Evolutionary conservation across 2,329 filamentous ascomycete species (phyloP).

Genomic region (Volutella citrinella): DNA sequence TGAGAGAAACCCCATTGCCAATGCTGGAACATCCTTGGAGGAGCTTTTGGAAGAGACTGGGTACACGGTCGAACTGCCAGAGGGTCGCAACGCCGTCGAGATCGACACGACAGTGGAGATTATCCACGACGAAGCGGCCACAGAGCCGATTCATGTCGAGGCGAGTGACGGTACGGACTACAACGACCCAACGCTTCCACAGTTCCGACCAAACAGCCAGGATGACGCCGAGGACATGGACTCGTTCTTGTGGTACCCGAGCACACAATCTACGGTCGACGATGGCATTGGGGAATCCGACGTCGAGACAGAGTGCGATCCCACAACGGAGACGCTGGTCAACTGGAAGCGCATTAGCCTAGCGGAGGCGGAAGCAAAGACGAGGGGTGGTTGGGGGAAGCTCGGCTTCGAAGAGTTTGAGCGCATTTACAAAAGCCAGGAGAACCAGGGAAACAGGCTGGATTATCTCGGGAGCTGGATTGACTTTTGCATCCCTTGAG

Average conservation of each 20-base stretch:
- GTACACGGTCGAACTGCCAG: constrained; percentile 38
- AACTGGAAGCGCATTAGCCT: constrained; percentile 57
- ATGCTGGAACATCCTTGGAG: constrained; percentile 25
- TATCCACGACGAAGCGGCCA: constrained; percentile 18
- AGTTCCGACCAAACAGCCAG: constrained; percentile 60
- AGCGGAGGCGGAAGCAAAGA: constrained; percentile 65
- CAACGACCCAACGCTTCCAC: constrained; percentile 63
- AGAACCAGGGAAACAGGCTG: constrained; percentile 60
- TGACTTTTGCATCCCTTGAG: constrained; percentile 72
- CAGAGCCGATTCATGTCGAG: constrained; percentile 14
- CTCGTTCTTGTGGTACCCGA: constrained; percentile 19
- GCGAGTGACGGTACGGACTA: constrained; percentile 15
- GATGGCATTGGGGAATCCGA: constrained; percentile 3
- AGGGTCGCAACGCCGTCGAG: constrained; percentile 31
- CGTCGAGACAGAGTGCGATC: constrained; percentile 18
- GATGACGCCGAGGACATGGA: constrained; percentile 16
- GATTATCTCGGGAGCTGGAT: constrained; percentile 90
- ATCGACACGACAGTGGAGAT: constrained; percentile 25
- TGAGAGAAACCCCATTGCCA: constrained; percentile 13
- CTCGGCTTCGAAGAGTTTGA: constrained; percentile 80
- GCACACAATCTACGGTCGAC: constrained; percentile 12
- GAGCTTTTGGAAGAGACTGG: constrained; percentile 43
- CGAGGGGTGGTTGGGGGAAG: constrained; percentile 75
- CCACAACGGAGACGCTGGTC: constrained; percentile 34
- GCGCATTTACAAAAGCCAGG: constrained; percentile 65